Conservation (phyloP, 306 rosid genomes). For the Lagenaria siceraria region DNA sequence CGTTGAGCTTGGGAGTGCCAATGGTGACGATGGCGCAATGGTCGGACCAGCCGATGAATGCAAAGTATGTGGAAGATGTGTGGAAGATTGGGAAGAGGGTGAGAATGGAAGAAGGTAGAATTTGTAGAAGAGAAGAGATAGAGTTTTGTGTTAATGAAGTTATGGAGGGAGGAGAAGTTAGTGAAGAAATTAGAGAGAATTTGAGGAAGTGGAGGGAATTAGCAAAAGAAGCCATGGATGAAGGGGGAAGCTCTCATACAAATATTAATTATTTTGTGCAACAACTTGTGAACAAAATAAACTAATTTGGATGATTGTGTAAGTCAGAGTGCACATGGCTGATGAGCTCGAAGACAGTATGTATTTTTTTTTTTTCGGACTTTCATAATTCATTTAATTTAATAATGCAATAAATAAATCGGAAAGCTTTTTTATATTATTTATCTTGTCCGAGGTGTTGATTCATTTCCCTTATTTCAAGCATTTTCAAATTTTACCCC, state of each 20-base stretch:
- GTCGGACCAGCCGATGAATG: conserved; percentile 21
- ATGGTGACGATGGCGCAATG: conserved; percentile 20
- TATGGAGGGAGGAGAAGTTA: conserved; percentile 12
- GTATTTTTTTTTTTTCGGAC: too few species aligned
- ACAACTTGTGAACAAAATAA: background rate
- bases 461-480: too few species aligned
- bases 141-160: conserved; percentile 6
- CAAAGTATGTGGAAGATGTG: conserved; percentile 14
- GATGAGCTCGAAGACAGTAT: too few species aligned
- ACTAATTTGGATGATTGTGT: too few species aligned
- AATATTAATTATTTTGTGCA: background rate
- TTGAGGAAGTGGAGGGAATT: background rate
- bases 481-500: too few species aligned
- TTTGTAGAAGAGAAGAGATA: conserved; percentile 1
- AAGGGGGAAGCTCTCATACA: background rate
- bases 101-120: conserved; percentile 5
- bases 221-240: background rate
- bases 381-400: too few species aligned
- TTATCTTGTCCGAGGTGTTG: too few species aligned
- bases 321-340: too few species aligned
- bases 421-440: too few species aligned
- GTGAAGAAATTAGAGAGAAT: background rate
- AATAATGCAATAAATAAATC: too few species aligned
- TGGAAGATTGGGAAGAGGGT: conserved; percentile 23
- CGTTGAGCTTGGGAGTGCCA: conserved; percentile 18